These are phyloP conservation scores for Gossypium raimondii DNA, from an alignment of 345 rosid species.

Conservation along the genomic window DNA sequence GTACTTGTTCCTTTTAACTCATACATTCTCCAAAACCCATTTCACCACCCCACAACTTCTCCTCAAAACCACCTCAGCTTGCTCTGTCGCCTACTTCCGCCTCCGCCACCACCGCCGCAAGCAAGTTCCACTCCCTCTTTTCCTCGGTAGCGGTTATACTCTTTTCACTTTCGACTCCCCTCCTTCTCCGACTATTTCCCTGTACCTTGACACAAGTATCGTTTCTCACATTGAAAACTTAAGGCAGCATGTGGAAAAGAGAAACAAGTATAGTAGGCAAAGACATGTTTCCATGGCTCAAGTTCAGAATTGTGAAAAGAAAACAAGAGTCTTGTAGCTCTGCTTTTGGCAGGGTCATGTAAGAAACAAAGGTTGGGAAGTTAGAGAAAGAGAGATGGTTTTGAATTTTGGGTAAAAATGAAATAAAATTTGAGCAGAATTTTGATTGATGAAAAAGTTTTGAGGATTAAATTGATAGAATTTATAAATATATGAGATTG, in stretches of 20 bases:
- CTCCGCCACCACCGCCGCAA: slow-evolving; percentile 20
- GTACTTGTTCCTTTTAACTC: slow-evolving; percentile 50
- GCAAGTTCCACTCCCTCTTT: slow-evolving; percentile 82
- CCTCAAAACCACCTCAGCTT: slow-evolving; percentile 67
- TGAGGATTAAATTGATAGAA: too few relatives aligned
- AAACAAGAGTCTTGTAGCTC: background rate
- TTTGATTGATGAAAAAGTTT: too few relatives aligned
- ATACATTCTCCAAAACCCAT: slow-evolving; percentile 59
- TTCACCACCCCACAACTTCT: slow-evolving; percentile 65
- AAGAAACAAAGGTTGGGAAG: background rate
- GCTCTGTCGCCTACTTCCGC: slow-evolving; percentile 68
- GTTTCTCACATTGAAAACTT: slow-evolving; percentile 27
- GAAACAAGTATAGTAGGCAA: slow-evolving; percentile 28
- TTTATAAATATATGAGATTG: too few relatives aligned
- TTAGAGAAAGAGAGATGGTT: background rate
- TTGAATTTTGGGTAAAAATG: background rate
- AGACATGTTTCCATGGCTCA: slow-evolving; percentile 33
- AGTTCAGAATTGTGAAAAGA: background rate
- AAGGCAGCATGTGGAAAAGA: slow-evolving; percentile 22
- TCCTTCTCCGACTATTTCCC: slow-evolving; percentile 50
- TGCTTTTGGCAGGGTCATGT: background rate
- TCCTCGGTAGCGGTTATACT: slow-evolving; percentile 84
- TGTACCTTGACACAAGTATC: slow-evolving; percentile 74
- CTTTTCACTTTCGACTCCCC: slow-evolving; percentile 50
- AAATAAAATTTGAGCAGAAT: too few relatives aligned